Evolutionary conservation across 176 grass and related monocot genomes (phyloP), one percentile per base, ranked within the genome.

Genomic region (Canna indica): DNA sequence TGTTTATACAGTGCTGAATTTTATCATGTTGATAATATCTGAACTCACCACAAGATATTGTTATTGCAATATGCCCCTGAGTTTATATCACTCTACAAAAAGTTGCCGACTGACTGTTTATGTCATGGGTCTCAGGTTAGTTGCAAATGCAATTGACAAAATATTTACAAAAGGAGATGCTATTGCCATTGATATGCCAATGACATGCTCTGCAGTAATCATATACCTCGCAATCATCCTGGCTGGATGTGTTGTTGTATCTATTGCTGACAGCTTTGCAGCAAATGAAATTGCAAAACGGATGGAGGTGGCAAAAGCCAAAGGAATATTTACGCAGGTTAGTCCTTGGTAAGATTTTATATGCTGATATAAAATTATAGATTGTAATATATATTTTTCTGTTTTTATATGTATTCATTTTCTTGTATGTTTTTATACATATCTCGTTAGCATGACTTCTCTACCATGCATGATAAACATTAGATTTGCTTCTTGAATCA

Each of bases 131-230:
- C 74, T 33, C 78, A 97, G 88, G 75, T 72, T 66, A 45, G 88
- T 91, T 59, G 93, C 88, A 77, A 79, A 83, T 80, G 85, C 88
- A 0, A 80, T 97, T 66, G 88, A 92, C 75, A 83, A 84, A 69
- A 79, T 97, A 72, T 92, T 97, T 68, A 76, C 52, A 14, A 85
- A 90, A 45, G 93, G 86, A 52, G 93, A 92, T 54, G 77, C 64
- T 56, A 87, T 97, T 81, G 93, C 93, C 69, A 90, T 92, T 50
- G 86, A 97, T 67, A 97, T 91, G 93, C 93, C 93, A 79, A 90
- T 97, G 93, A 91, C 93, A 69, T 97, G 86, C 75, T 81, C 83
- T 50, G 88, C 93, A 48, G 93, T 97, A 18, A 82, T 97, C 68
- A 83, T 92, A 83, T 97, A 97, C 76, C 68, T 97, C 47, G 86